Evolutionary conservation across 495 filamentous ascomycete species (phyloP), one percentile per base, ranked within the genome.

Genomic region (Beverwykella pulmonaria): DNA sequence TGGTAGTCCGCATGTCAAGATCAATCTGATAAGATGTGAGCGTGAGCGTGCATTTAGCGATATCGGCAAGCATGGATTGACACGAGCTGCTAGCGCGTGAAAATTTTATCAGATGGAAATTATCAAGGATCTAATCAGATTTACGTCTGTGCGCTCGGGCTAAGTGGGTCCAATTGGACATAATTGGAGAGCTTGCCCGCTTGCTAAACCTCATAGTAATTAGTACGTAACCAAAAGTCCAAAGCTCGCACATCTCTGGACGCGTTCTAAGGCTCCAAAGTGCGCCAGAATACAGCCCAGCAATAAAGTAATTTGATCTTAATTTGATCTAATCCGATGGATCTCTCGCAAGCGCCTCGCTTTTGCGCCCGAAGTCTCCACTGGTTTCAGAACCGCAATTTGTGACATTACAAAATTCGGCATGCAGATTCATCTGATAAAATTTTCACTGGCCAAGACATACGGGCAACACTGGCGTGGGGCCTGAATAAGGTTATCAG

Each of bases 401-500:
- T n/a, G n/a, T n/a, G n/a, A n/a, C n/a, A n/a, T n/a, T n/a, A n/a
- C n/a, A n/a, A n/a, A n/a, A n/a, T n/a, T n/a, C n/a, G 39, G 8
- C 17, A n/a, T 44, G 15, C 39, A n/a, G 15, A 44, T 10, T 14
- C 6, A 44, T 44, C 39, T 3, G 39, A 44, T 44, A 44, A 44
- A 44, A 44, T 44, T 44, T n/a, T 44, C 39, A 9, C 3, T 44
- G 17, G n/a, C 39, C 39, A 14, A 15, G 39, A n/a, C 17, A n/a
- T 14, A 14, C 3, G 9, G 2, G 39, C 15, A 44, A 6, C 6
- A 34, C 6, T 12, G 32, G 27, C 44, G 25, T 25, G 59, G 41
- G 48, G 48, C 36, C 7, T 20, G 26, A 48, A 30, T 49, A 47
- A 54, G 36, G 61, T 63, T 63, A 63, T 63, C 61, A 48, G 61